These are phyloP conservation scores for Kuraishia borneana DNA, from an alignment of 805 yeast genomes.

Conservation along the genomic window DNA sequence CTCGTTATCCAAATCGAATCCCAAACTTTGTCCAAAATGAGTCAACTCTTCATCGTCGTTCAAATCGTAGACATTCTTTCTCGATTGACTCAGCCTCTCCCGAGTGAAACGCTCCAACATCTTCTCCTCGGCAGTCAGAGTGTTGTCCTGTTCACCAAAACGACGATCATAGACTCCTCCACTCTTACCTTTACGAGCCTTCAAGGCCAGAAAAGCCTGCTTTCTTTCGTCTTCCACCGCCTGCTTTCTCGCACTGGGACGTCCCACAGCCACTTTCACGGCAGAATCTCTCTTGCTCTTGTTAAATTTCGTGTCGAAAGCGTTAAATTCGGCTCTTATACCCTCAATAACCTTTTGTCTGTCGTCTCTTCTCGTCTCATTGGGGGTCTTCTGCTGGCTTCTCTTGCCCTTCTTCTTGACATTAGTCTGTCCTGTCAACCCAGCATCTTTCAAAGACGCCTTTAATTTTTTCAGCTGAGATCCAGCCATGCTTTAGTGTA, in stretches of 20 bases:
- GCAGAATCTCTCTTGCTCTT: constrained; percentile 48
- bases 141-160: constrained; percentile 77
- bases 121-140: constrained; percentile 77
- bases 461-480: constrained; percentile 80
- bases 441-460: constrained; percentile 64
- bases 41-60: constrained; percentile 64
- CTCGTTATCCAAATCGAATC: constrained; percentile 43
- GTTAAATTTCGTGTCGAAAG: constrained; percentile 72
- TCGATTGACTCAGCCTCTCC: constrained; percentile 64
- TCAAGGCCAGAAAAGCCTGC: constrained; percentile 53
- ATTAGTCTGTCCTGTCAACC: constrained; percentile 81
- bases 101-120: constrained; percentile 92
- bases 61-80: constrained; percentile 55
- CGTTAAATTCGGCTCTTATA: constrained; percentile 79
- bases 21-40: constrained; percentile 64
- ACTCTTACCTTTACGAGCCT: constrained; percentile 50
- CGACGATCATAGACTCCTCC: constrained; percentile 81
- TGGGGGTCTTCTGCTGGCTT: constrained; percentile 36
- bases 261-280: constrained; percentile 27
- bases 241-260: constrained; percentile 60
- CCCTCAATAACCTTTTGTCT: constrained; percentile 40
- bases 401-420: constrained; percentile 43
- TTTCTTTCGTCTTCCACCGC: constrained; percentile 54
- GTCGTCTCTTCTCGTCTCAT: constrained; percentile 63
- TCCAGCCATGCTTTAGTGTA: constrained; percentile 50